phyloP scores from a whole-genome alignment of 164 flowering plant genomes.

The Tetracentron sinense region DNA sequence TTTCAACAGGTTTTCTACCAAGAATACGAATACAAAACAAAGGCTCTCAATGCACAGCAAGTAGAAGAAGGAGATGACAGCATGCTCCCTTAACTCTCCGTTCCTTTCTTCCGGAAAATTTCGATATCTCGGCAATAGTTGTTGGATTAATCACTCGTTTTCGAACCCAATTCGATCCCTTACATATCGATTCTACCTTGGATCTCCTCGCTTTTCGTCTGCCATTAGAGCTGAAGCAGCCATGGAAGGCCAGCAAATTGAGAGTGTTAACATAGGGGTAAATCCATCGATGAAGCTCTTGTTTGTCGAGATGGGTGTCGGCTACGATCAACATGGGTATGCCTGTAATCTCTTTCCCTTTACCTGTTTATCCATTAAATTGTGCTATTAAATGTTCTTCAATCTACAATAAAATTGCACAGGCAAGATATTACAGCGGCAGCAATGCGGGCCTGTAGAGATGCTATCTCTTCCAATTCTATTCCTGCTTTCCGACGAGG shows the following conservation, averaged over 20 bases:
- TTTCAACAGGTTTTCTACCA: too few relatives aligned
- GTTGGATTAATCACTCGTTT: neutral
- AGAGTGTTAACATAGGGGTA: neutral
- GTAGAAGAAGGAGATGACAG: too few relatives aligned
- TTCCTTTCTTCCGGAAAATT: too few relatives aligned
- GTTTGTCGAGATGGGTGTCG: conserved; percentile 99
- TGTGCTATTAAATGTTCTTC: too few relatives aligned
- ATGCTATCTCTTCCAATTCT: conserved; percentile 90
- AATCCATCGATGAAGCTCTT: conserved; percentile 44
- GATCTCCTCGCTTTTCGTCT: neutral
- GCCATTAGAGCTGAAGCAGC: conserved; percentile 1
- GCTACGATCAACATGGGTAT: conserved; percentile 95
- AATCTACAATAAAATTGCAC: conserved; percentile 8
- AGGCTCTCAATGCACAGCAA: too few relatives aligned
- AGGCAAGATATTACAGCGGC: conserved; percentile 90
- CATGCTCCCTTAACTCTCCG: too few relatives aligned
- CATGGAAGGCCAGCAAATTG: conserved; percentile 11
- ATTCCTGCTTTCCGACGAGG: conserved; percentile 95
- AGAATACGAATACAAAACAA: too few relatives aligned
- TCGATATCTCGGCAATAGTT: too few relatives aligned
- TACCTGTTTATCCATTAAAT: neutral
- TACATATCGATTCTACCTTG: neutral
- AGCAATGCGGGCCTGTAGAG: conserved; percentile 90
- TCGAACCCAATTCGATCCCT: neutral
- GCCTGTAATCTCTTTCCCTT: neutral